These are phyloP conservation scores for Aureoboletus auriporus DNA, from an alignment of 768 basidiomycete species.

Conservation along the genomic window DNA sequence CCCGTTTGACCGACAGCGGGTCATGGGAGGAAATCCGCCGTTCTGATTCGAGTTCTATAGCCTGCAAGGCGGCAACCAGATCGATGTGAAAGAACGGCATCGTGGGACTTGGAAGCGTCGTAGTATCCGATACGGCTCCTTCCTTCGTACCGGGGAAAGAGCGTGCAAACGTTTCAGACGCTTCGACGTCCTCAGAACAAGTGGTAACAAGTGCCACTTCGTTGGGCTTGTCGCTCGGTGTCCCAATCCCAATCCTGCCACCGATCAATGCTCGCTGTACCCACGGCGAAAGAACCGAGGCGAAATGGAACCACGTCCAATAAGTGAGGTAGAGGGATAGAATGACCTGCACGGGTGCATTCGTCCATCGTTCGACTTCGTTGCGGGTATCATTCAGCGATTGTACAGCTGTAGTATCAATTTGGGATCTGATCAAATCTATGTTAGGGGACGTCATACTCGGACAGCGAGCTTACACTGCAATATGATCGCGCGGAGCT, in stretches of 20 bases:
- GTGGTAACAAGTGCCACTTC: conserved; percentile 83
- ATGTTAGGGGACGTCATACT: neutral
- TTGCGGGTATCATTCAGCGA: conserved; percentile 84
- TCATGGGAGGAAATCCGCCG: too few relatives aligned
- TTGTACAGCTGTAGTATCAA: conserved; percentile 92
- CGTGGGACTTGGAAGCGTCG: conserved; percentile 42
- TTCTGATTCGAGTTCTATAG: conserved; percentile 46
- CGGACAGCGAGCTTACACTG: conserved; percentile 46
- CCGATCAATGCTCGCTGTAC: conserved; percentile 84
- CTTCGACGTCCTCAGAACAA: conserved; percentile 42
- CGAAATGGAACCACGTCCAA: conserved; percentile 80
- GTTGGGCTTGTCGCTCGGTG: conserved; percentile 35
- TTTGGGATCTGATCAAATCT: conserved; percentile 55
- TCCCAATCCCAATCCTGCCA: conserved; percentile 85
- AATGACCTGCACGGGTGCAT: conserved; percentile 64
- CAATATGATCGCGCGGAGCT: conserved; percentile 76
- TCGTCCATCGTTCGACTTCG: conserved; percentile 85
- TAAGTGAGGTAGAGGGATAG: neutral
- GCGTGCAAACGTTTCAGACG: conserved; percentile 22
- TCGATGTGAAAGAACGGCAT: conserved; percentile 95
- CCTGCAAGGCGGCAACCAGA: conserved; percentile 62
- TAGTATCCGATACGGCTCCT: neutral
- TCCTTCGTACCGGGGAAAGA: neutral
- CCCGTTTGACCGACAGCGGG: too few relatives aligned
- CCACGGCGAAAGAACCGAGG: conserved; percentile 90